phyloP scores from a whole-genome alignment of 805 yeast species.

The Yamadazyma paraphyllophila region DNA sequence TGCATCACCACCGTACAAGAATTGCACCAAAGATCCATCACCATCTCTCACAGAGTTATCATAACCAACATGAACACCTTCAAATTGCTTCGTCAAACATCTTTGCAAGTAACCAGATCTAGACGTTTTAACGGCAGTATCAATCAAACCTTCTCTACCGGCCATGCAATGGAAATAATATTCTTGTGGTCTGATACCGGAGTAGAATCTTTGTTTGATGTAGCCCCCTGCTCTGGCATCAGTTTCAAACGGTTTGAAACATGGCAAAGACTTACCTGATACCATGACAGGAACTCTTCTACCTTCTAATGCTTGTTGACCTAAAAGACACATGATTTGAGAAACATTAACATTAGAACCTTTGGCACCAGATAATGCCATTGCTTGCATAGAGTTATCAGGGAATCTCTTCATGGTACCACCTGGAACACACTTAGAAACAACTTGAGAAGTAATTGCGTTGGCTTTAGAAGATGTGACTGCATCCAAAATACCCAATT shows the following conservation, averaged over 20 bases:
- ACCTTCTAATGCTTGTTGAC: constrained; percentile 99
- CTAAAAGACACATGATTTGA: constrained; percentile 98
- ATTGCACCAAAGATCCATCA: constrained; percentile 91
- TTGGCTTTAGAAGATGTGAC: constrained; percentile 92
- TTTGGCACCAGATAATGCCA: constrained; percentile 99
- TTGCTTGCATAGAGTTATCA: constrained; percentile 93
- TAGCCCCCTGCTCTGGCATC: constrained; percentile 99
- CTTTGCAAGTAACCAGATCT: constrained; percentile 98
- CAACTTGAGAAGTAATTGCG: constrained; percentile 90
- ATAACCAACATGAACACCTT: constrained; percentile 91
- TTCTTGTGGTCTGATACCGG: constrained; percentile 97
- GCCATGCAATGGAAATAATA: constrained; percentile 99
- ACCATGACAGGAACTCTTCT: constrained; percentile 99
- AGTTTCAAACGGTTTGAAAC: constrained; percentile 95
- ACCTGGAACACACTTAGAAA: constrained; percentile 88
- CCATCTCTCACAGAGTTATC: constrained; percentile 95
- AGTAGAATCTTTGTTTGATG: constrained; percentile 93
- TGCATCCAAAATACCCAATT: constrained; percentile 92
- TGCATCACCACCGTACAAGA: constrained; percentile 97
- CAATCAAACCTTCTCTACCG: constrained; percentile 99
- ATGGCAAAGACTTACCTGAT: constrained; percentile 94
- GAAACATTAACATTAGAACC: constrained; percentile 98
- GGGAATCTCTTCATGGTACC: constrained; percentile 97
- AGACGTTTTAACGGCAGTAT: constrained; percentile 98
- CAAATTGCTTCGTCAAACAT: constrained; percentile 96